phyloP scores from a whole-genome alignment of 2,329 filamentous ascomycete genomes.

The Xylaria sp. region DNA sequence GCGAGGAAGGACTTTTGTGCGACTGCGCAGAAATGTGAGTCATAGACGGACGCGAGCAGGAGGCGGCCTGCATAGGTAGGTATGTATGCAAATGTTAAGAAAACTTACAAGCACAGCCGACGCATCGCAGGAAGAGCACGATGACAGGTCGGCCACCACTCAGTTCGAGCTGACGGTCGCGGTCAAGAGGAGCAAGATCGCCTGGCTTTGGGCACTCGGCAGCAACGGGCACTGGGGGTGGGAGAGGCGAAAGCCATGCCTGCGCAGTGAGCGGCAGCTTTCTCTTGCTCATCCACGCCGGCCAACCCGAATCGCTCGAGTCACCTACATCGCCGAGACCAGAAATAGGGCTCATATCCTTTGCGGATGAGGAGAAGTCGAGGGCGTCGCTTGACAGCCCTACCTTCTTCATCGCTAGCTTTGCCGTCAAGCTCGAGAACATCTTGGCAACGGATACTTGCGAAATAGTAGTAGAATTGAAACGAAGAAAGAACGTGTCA shows the following conservation, averaged over 20 bases:
- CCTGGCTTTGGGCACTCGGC: slow-evolving; percentile 58
- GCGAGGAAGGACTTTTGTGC: slow-evolving; percentile 67
- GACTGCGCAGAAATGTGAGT: slow-evolving; percentile 50
- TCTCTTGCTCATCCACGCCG: slow-evolving; percentile 61
- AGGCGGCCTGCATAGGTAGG: too few species aligned
- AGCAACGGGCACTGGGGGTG: slow-evolving; percentile 59
- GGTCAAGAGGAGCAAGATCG: slow-evolving; percentile 60
- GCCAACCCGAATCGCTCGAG: slow-evolving; percentile 45
- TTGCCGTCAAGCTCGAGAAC: slow-evolving; percentile 66
- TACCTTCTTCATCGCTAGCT: slow-evolving; percentile 67
- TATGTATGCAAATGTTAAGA: slow-evolving; percentile 14
- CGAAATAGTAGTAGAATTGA: not conserved
- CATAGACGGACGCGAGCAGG: slow-evolving; percentile 17
- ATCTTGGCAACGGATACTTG: slow-evolving; percentile 50
- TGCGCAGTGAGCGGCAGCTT: slow-evolving; percentile 63
- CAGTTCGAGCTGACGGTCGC: slow-evolving; percentile 56
- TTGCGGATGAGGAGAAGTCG: slow-evolving; percentile 51
- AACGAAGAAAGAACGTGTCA: not conserved
- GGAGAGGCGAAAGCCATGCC: slow-evolving; percentile 63
- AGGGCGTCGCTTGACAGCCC: slow-evolving; percentile 64
- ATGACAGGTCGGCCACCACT: slow-evolving; percentile 58
- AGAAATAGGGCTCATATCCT: slow-evolving; percentile 40
- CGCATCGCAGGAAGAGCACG: slow-evolving; percentile 64
- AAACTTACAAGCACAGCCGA: slow-evolving; percentile 64
- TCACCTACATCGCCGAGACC: slow-evolving; percentile 48